A percentile compares a stretch with the other conserved stretches of the same genome.
Evolutionary conservation across 495 filamentous ascomycete species (phyloP).

Genomic region (Sabuloglossum arenarium): DNA sequence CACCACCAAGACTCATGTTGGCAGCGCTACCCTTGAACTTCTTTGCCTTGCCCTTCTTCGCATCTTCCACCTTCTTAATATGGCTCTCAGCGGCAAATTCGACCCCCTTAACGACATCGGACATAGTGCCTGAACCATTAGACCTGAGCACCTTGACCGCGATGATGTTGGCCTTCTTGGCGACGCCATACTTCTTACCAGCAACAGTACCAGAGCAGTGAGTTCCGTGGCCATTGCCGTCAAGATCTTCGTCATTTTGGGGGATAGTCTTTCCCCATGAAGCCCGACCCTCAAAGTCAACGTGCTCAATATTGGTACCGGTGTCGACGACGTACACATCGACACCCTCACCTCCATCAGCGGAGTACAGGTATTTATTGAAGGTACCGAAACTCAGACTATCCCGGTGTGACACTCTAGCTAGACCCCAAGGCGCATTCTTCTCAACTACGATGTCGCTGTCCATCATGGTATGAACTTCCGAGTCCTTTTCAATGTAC

Average conservation of each 20-base stretch:
- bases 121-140: constrained; percentile 96
- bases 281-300: constrained; percentile 92
- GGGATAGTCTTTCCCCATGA: constrained; percentile 96
- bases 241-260: constrained; percentile 55
- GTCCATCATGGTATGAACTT: constrained; percentile 55
- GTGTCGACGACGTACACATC: constrained; percentile 99
- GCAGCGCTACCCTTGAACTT: constrained; percentile 99
- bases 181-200: constrained; percentile 96
- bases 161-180: constrained; percentile 92
- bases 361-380: constrained; percentile 93
- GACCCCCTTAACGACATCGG: constrained; percentile 94
- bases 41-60: constrained; percentile 57
- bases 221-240: constrained; percentile 98
- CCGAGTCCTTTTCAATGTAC: constrained; percentile 84
- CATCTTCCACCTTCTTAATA: constrained; percentile 44
- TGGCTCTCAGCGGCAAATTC: constrained; percentile 81
- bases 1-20: constrained; percentile 98
- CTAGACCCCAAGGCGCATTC: constrained; percentile 91
- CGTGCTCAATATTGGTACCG: constrained; percentile 80
- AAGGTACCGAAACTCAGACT: constrained; percentile 71
- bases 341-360: constrained; percentile 87
- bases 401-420: constrained; percentile 89
- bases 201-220: constrained; percentile 97
- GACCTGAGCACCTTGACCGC: constrained; percentile 97
- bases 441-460: constrained; percentile 39